Percentiles rank a stretch among this genome's conserved stretches.
phyloP scores from a whole-genome alignment of 176 grass and related monocot genomes.

The Triticum turgidum region DNA sequence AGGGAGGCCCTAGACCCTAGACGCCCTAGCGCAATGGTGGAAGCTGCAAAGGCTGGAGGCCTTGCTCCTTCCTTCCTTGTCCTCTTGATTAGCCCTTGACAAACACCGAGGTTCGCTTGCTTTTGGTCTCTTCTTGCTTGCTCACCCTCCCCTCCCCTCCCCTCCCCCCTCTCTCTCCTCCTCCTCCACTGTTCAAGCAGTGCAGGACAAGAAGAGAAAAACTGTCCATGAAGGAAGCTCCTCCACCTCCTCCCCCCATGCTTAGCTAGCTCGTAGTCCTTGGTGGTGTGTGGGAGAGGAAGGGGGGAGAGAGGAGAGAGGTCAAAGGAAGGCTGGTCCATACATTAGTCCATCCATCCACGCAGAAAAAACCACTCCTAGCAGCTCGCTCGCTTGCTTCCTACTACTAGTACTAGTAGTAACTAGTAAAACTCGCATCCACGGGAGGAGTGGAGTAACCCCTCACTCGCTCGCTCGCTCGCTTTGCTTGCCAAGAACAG shows the following conservation, averaged over 20 bases:
- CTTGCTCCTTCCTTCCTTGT: slow-evolving; percentile 33
- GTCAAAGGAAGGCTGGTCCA: slow-evolving; percentile 32
- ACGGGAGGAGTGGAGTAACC: slow-evolving; percentile 26
- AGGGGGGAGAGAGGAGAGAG: neutral
- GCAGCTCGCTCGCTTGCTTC: neutral
- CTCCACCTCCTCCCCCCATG: neutral
- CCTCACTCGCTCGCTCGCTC: neutral
- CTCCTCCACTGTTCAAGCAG: slow-evolving; percentile 4
- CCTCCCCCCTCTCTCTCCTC: neutral
- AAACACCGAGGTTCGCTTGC: slow-evolving; percentile 44
- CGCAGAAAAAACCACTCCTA: slow-evolving; percentile 1
- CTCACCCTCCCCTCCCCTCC: neutral
- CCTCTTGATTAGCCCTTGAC: slow-evolving; percentile 54
- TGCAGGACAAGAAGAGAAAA: neutral
- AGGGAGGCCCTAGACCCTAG: neutral
- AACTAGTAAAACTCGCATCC: slow-evolving; percentile 27
- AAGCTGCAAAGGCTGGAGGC: slow-evolving; percentile 48
- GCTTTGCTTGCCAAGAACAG: slow-evolving; percentile 31
- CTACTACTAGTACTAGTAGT: neutral
- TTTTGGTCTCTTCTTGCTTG: slow-evolving; percentile 45
- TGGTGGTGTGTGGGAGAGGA: neutral
- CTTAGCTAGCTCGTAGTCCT: neutral
- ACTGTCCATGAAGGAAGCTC: slow-evolving; percentile 15
- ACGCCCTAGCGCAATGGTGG: slow-evolving; percentile 43
- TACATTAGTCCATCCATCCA: slow-evolving; percentile 6